Conservation (phyloP, 306 rosid genomes). For the Benincasa hispida region DNA sequence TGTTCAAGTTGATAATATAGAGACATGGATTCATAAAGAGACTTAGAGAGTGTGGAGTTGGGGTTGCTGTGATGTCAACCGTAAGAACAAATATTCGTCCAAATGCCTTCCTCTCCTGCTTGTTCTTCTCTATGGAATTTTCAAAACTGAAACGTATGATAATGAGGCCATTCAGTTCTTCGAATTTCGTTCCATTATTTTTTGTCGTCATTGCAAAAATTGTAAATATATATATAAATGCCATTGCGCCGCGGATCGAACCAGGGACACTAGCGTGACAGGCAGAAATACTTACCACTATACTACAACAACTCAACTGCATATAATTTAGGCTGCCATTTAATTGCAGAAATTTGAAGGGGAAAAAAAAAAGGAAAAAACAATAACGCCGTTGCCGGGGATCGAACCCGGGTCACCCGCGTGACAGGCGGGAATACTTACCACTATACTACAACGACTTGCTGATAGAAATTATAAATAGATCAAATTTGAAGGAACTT, state of each 20-base stretch:
- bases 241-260: constrained; percentile 38
- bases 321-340: too few relatives aligned
- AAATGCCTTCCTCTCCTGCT: constrained; percentile 36
- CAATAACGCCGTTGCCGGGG: too few relatives aligned
- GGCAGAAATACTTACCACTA: constrained; percentile 32
- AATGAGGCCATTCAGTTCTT: background rate
- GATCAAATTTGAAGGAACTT: too few relatives aligned
- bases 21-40: constrained; percentile 1
- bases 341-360: too few relatives aligned
- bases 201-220: background rate
- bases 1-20: background rate
- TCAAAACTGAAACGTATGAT: background rate
- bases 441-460: too few relatives aligned
- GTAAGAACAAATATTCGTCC: constrained; percentile 56
- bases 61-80: constrained; percentile 73
- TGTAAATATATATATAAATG: background rate
- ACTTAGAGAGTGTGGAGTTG: constrained; percentile 36
- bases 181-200: background rate
- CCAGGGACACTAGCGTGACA: constrained; percentile 38
- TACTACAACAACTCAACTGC: too few relatives aligned
- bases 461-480: too few relatives aligned
- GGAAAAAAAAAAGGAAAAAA: too few relatives aligned
- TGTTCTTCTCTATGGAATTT: background rate
- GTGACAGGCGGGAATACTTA: too few relatives aligned
- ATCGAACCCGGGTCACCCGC: too few relatives aligned